Conservation (phyloP, 2,329 filamentous ascomycete species). For the Penicillium sclerotiorum region DNA sequence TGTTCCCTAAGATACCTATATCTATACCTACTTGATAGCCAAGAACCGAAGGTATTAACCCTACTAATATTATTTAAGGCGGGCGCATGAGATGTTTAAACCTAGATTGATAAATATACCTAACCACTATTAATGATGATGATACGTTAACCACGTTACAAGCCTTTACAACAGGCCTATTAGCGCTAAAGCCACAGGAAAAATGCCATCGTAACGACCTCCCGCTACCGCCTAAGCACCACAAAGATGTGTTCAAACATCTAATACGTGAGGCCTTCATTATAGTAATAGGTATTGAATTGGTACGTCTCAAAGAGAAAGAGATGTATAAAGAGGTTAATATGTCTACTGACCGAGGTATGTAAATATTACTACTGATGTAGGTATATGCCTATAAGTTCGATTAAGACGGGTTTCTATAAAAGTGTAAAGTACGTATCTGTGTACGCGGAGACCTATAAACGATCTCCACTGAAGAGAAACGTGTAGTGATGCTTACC, state of each 20-base stretch:
- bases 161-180: neutral
- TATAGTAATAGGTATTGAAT: neutral
- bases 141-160: neutral
- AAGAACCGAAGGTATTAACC: no score
- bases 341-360: neutral
- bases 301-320: neutral
- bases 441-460: constrained; percentile 5
- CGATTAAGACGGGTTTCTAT: neutral
- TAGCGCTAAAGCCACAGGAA: neutral
- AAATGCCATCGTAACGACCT: neutral
- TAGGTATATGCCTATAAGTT: constrained; percentile 10
- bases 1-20: no score
- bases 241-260: constrained; percentile 1
- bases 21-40: no score
- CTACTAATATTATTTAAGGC: no score
- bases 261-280: neutral
- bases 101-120: neutral
- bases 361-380: neutral
- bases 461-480: neutral
- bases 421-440: neutral
- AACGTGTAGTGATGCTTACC: neutral
- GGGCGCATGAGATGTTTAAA: no score
- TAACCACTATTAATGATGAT: neutral
- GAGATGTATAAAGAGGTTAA: neutral
- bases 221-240: neutral